These are phyloP conservation scores for Kwoniella bestiolae DNA, from an alignment of 768 basidiomycete species.

Conservation along the genomic window DNA sequence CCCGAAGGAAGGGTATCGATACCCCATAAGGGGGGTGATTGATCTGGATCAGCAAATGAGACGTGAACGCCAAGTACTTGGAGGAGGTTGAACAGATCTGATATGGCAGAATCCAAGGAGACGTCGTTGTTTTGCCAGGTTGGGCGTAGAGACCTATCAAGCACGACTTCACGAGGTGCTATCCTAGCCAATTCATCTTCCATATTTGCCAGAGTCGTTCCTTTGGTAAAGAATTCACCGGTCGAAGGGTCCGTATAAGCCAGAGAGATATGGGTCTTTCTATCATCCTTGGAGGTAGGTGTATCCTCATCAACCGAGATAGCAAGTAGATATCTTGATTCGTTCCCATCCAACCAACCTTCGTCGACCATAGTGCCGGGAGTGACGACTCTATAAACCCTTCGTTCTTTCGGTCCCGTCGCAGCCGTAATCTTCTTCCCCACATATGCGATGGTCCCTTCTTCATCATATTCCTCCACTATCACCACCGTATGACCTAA, in stretches of 20 bases:
- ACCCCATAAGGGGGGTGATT: conserved; percentile 9
- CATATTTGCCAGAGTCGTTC: conserved; percentile 63
- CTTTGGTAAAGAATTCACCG: conserved; percentile 80
- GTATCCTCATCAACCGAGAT: conserved; percentile 56
- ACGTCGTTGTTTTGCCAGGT: conserved; percentile 15
- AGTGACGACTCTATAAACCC: conserved; percentile 83
- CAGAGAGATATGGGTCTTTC: conserved; percentile 61
- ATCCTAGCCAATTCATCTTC: conserved; percentile 83
- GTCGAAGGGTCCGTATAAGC: conserved; percentile 97
- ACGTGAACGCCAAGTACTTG: conserved; percentile 41
- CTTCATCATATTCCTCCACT: conserved; percentile 79
- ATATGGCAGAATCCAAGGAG: background rate
- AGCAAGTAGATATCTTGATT: conserved; percentile 88
- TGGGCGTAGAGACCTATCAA: conserved; percentile 53
- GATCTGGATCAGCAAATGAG: conserved; percentile 39
- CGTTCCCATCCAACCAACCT: conserved; percentile 77
- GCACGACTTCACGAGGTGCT: conserved; percentile 78
- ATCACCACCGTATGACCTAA: conserved; percentile 85
- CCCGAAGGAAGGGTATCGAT: background rate
- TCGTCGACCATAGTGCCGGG: conserved; percentile 95
- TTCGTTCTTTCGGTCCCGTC: conserved; percentile 59
- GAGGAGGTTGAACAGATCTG: conserved; percentile 33
- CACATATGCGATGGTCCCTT: conserved; percentile 33
- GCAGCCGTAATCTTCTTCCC: conserved; percentile 16
- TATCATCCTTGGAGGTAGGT: conserved; percentile 11